These are phyloP conservation scores for Quercus berberidifolia DNA, from an alignment of 306 rosid genomes.

Conservation along the genomic window DNA sequence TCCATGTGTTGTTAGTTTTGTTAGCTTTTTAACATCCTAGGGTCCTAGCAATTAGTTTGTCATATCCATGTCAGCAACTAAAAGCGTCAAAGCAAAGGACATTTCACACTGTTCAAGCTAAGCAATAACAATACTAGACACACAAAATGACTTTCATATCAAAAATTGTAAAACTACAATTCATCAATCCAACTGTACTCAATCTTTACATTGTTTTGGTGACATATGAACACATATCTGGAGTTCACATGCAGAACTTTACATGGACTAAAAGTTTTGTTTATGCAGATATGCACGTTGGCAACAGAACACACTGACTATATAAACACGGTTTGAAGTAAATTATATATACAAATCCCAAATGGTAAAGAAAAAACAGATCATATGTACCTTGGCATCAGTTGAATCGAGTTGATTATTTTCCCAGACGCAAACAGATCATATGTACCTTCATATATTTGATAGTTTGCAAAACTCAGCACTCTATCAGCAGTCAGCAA, in stretches of 20 bases:
- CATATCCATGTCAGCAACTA: background rate
- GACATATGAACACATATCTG: background rate
- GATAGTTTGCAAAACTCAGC: too few species aligned
- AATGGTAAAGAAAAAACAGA: constrained; percentile 18
- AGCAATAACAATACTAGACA: too few species aligned
- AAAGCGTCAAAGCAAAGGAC: background rate
- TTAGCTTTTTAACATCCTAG: background rate
- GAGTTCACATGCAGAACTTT: background rate
- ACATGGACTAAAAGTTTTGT: background rate
- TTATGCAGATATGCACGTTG: background rate
- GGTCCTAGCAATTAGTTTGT: background rate
- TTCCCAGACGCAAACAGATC: constrained; percentile 53
- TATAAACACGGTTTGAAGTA: background rate
- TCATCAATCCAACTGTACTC: background rate
- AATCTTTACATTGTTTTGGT: background rate
- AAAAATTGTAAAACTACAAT: too few species aligned
- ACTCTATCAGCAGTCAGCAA: too few species aligned
- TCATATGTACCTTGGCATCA: constrained; percentile 92
- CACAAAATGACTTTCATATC: too few species aligned
- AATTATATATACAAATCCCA: background rate
- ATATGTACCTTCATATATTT: too few species aligned
- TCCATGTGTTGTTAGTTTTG: too few species aligned
- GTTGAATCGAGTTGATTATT: constrained; percentile 95
- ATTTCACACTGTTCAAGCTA: background rate
- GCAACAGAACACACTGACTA: background rate